Percentiles rank a stretch among this genome's conserved stretches.
phyloP scores from a whole-genome alignment of 805 yeast genomes.

The Pichia occidentalis region DNA sequence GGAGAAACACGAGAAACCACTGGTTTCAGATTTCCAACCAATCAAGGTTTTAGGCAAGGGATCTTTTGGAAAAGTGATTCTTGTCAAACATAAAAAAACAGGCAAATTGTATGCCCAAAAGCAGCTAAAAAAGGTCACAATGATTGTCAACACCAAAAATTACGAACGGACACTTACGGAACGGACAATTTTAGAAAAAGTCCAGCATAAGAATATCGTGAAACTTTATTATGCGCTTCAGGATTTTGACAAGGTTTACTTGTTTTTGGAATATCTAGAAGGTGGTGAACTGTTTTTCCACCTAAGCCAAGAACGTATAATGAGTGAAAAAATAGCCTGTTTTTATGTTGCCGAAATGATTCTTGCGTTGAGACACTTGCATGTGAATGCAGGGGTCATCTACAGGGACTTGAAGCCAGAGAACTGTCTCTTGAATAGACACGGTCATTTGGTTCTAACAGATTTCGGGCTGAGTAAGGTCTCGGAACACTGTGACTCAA shows the following conservation, averaged over 20 bases:
- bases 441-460: slow-evolving; percentile 78
- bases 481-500: slow-evolving; percentile 40
- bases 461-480: slow-evolving; percentile 76
- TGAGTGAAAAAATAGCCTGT: slow-evolving; percentile 60
- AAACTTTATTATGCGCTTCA: slow-evolving; percentile 79
- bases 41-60: slow-evolving; percentile 79
- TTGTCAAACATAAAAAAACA: slow-evolving; percentile 60
- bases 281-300: slow-evolving; percentile 83
- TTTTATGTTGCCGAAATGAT: slow-evolving; percentile 79
- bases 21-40: slow-evolving; percentile 58
- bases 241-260: slow-evolving; percentile 67
- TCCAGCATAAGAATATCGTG: slow-evolving; percentile 76
- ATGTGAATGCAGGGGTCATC: slow-evolving; percentile 64
- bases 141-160: slow-evolving; percentile 50
- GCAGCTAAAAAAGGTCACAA: slow-evolving; percentile 75
- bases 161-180: slow-evolving; percentile 79
- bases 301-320: slow-evolving; percentile 40
- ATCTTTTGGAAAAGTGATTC: slow-evolving; percentile 79
- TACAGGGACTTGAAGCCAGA: slow-evolving; percentile 89
- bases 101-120: slow-evolving; percentile 78
- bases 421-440: slow-evolving; percentile 67
- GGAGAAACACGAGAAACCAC: slow-evolving; percentile 15
- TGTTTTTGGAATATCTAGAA: slow-evolving; percentile 73
- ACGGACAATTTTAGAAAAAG: slow-evolving; percentile 60
- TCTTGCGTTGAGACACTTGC: slow-evolving; percentile 69